A percentile compares a stretch with the other conserved stretches of the same genome.
These are phyloP conservation scores for Aspergillus tubingensis DNA, from an alignment of 2,329 filamentous ascomycete species.

Conservation along the genomic window DNA sequence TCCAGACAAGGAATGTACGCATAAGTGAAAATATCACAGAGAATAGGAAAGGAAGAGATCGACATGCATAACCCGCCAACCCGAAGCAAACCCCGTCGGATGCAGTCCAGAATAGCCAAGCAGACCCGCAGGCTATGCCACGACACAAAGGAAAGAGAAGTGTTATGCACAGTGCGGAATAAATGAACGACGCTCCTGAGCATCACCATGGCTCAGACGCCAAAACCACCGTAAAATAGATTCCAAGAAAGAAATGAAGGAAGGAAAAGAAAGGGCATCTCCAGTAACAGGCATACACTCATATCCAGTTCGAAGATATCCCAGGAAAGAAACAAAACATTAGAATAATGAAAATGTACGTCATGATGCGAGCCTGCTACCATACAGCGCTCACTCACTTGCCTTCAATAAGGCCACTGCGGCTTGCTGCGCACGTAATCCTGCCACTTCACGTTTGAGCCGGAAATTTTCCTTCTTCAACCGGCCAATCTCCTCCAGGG, in stretches of 20 bases:
- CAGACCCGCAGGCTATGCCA: constrained; percentile 5
- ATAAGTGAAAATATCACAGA: constrained; percentile 9
- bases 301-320: constrained; percentile 16
- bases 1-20: constrained; percentile 12
- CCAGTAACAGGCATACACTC: constrained; percentile 20
- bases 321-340: constrained; percentile 2
- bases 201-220: constrained; percentile 17
- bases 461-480: constrained; percentile 84
- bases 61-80: constrained; percentile 2
- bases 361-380: neutral
- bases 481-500: constrained; percentile 73
- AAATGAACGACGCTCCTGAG: constrained; percentile 13
- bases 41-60: neutral
- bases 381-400: constrained; percentile 26
- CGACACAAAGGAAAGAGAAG: neutral
- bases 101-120: constrained; percentile 14
- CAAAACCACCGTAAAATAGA: constrained; percentile 11
- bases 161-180: neutral
- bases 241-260: constrained; percentile 6
- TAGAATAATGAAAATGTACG: neutral
- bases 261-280: constrained; percentile 17
- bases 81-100: constrained; percentile 6
- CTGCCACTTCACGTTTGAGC: constrained; percentile 78
- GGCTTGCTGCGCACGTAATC: constrained; percentile 57
- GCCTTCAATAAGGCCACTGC: constrained; percentile 34